phyloP scores from a whole-genome alignment of 2,329 filamentous ascomycete species.

The Penicillium sumatraense region DNA sequence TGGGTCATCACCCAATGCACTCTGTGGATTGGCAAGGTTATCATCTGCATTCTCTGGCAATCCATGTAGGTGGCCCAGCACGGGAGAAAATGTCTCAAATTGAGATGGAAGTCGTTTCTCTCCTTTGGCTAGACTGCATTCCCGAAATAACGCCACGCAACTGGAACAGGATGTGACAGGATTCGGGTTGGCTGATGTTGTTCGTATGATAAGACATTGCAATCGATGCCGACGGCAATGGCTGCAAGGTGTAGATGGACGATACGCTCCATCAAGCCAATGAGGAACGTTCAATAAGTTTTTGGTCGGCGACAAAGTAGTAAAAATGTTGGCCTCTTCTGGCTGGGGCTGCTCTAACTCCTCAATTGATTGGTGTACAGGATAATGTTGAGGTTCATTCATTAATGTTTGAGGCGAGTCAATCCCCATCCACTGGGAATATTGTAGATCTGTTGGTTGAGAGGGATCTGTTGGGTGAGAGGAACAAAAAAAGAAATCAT shows the following conservation, averaged over 20 bases:
- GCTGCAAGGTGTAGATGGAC: conserved; percentile 49
- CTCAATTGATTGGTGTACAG: not conserved
- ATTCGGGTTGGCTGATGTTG: conserved; percentile 54
- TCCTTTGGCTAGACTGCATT: conserved; percentile 54
- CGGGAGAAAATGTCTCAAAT: conserved; percentile 54
- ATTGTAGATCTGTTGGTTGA: conserved; percentile 10
- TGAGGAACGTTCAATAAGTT: conserved; percentile 33
- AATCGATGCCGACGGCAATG: conserved; percentile 52
- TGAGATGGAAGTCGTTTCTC: conserved; percentile 51
- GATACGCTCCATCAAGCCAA: conserved; percentile 47
- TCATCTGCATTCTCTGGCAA: conserved; percentile 46
- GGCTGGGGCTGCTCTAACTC: not conserved
- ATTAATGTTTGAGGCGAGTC: not conserved
- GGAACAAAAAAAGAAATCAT: conserved; percentile 20
- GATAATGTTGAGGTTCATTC: not conserved
- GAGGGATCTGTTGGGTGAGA: conserved; percentile 12
- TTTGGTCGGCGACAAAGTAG: not conserved
- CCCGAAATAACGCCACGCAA: conserved; percentile 56
- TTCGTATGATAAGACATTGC: conserved; percentile 56
- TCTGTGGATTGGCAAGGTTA: conserved; percentile 11
- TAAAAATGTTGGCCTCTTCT: not conserved
- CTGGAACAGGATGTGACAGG: conserved; percentile 55
- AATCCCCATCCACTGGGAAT: conserved; percentile 11
- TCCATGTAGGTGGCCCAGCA: conserved; percentile 56
- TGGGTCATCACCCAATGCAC: not conserved